Evolutionary conservation across 345 rosid species (phyloP), one percentile per base, ranked within the genome.

Genomic region (Eucalyptus shirleyi): DNA sequence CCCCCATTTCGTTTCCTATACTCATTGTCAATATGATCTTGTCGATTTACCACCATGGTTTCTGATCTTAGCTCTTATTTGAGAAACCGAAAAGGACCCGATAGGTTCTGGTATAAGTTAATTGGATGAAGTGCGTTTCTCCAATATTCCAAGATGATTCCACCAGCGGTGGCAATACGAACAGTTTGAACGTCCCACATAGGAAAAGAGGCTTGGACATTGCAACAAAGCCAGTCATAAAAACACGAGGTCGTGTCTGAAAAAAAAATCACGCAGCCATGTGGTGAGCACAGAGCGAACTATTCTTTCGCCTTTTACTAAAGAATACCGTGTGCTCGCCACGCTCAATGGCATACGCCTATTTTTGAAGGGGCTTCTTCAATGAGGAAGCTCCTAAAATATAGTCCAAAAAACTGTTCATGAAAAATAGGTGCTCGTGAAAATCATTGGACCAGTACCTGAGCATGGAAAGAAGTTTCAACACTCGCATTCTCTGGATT

Each of bases 241-340:
- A 62, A 30, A 65, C 10, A 65, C 7, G 72, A 65, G 72, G 18
- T 65, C 19, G 9, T 4, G 0, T 3, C 3, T 0, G 0, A 0
- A 28, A 0, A 77, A 77, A 2, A 0, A 3, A 12, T 8, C 56
- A 90, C 88, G 91, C 93, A 91, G 92, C 92, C 93, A 83, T 44
- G 92, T 89, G 86, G 51, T 89, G 91, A 87, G 91, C 89, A 90
- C 95, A 93, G 1, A 91, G 93, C 93, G 93, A 91, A 92, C 93
- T 92, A 92, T 92, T 93, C 94, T 91, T 91, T 92, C 94, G 94
- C 95, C 93, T 93, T 93, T 91, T 93, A 91, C 93, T 92, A 93
- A 92, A 92, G 94, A 93, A 91, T 91, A 91, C 92, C 92, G 94
- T 93, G 94, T 91, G 91, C 88, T 44, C 88, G 91, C 47, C 50